Conservation (phyloP, 345 rosid genomes). For the Hibiscus tridactylites region DNA sequence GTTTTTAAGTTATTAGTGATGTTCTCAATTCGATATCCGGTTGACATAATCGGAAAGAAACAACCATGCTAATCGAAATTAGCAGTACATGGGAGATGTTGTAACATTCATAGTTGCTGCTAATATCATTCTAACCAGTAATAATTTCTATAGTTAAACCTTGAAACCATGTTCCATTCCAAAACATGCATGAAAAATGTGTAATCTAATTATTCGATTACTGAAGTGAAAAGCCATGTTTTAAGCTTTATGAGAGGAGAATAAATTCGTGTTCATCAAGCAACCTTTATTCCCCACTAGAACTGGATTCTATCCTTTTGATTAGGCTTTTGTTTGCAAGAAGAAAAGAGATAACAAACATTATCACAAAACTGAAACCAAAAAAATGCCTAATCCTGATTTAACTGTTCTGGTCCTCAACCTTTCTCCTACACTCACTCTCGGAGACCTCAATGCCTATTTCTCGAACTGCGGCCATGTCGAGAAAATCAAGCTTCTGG, state of each 20-base stretch:
- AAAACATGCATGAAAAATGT: no score
- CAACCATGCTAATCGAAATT: neutral
- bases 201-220: no score
- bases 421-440: slow-evolving; percentile 21
- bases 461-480: slow-evolving; percentile 42
- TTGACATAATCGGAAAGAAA: neutral
- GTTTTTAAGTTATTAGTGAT: neutral
- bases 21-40: neutral
- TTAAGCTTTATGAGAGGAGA: neutral
- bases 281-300: neutral
- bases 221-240: neutral
- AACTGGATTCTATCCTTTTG: neutral
- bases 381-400: slow-evolving; percentile 10
- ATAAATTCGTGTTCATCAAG: neutral
- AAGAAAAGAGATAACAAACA: neutral
- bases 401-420: slow-evolving; percentile 28
- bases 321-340: neutral
- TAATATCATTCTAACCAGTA: neutral
- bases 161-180: no score
- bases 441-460: slow-evolving; percentile 18
- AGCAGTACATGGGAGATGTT: neutral
- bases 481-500: slow-evolving; percentile 22
- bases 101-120: neutral
- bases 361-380: neutral
- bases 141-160: neutral